Conservation (phyloP, 345 rosid species). For the Lepidium africanum region DNA sequence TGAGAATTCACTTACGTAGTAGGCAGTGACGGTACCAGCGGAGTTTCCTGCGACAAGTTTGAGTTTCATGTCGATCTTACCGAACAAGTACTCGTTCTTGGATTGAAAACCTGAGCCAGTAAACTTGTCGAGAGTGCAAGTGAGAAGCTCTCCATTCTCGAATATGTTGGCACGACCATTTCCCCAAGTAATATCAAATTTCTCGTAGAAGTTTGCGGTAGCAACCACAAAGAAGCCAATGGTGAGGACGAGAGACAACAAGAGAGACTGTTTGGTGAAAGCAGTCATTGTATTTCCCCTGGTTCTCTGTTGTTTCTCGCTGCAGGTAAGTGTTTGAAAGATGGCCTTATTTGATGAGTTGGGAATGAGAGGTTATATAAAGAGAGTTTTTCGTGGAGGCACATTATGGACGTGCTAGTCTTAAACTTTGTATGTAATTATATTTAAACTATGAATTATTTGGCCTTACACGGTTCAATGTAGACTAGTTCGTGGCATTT, state of each 20-base stretch:
- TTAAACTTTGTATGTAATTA: constrained; percentile 11
- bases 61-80: constrained; percentile 40
- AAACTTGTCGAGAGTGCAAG: constrained; percentile 33
- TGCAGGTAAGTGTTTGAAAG: background rate
- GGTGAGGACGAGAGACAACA: constrained; percentile 5
- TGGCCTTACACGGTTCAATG: constrained; percentile 15
- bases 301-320: constrained; percentile 8
- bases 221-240: constrained; percentile 20
- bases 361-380: background rate
- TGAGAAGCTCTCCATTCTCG: constrained; percentile 35
- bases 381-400: constrained; percentile 29
- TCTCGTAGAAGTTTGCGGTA: constrained; percentile 30
- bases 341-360: background rate
- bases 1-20: constrained; percentile 31
- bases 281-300: background rate
- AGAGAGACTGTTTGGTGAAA: constrained; percentile 10
- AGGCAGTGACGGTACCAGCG: constrained; percentile 37
- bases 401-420: constrained; percentile 28
- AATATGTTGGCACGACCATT: constrained; percentile 35
- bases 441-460: constrained; percentile 9
- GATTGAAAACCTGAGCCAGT: constrained; percentile 49
- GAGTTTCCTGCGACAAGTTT: constrained; percentile 48
- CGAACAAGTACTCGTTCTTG: constrained; percentile 34
- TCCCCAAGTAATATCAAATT: constrained; percentile 39
- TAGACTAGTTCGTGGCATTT: background rate